Evolutionary conservation across 139 green algal species (phyloP).

Genomic region (Micromonas commoda): DNA sequence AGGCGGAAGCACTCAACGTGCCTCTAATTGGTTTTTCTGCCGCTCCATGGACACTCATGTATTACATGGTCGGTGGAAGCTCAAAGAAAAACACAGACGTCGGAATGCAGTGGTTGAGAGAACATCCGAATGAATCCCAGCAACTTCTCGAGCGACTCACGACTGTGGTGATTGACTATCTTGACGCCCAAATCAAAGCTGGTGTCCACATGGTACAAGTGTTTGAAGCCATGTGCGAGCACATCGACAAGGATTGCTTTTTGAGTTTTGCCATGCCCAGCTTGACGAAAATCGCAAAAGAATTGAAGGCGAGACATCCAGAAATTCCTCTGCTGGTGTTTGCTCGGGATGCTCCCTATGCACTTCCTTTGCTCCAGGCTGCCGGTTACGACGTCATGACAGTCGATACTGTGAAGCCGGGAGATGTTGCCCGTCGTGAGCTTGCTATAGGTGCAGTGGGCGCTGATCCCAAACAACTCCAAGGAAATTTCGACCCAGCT

Average conservation of each 20-base stretch:
- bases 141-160: constrained; percentile 30
- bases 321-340: constrained; percentile 32
- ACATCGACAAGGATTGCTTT: constrained; percentile 29
- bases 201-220: constrained; percentile 39
- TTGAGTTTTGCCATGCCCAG: constrained; percentile 28
- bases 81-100: constrained; percentile 31
- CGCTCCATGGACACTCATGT: constrained; percentile 34
- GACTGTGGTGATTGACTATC: constrained; percentile 33
- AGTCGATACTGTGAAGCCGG: constrained; percentile 18
- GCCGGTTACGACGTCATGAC: constrained; percentile 35
- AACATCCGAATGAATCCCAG: constrained; percentile 27
- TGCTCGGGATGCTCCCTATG: constrained; percentile 33
- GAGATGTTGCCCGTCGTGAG: constrained; percentile 7
- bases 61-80: constrained; percentile 38
- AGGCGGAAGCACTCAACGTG: constrained; percentile 21
- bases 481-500: constrained; percentile 37
- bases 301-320: constrained; percentile 28
- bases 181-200: constrained; percentile 24
- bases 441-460: constrained; percentile 11
- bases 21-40: constrained; percentile 38
- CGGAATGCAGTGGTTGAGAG: constrained; percentile 33
- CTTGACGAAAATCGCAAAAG: constrained; percentile 25
- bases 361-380: constrained; percentile 2
- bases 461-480: background rate
- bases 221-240: constrained; percentile 38